phyloP scores from a whole-genome alignment of 306 rosid genomes.

The Fragaria ananassa region DNA sequence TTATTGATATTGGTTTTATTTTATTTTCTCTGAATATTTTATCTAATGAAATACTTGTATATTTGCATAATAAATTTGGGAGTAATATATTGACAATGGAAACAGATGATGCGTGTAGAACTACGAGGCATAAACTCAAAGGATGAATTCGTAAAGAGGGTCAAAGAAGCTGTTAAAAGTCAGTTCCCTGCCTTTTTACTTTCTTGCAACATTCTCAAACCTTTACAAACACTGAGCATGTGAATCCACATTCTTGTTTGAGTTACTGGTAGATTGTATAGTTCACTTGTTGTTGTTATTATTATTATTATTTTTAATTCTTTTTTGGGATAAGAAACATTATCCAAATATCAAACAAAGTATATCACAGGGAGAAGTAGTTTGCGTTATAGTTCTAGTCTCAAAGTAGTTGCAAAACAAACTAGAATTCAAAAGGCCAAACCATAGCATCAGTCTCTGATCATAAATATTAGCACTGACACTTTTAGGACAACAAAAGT shows the following conservation, averaged over 20 bases:
- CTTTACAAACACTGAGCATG: slow-evolving; percentile 1
- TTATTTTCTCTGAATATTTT: not conserved
- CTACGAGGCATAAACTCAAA: slow-evolving; percentile 54
- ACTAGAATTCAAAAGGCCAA: not conserved
- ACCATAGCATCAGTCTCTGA: not conserved
- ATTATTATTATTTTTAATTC: not conserved
- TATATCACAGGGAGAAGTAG: not conserved
- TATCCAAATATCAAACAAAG: not conserved
- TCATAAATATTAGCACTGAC: not conserved
- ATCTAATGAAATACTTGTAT: not conserved
- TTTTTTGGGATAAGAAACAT: not conserved
- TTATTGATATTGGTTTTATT: slow-evolving; percentile 6
- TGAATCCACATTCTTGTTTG: not conserved
- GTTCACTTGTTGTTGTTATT: not conserved
- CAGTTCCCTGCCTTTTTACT: slow-evolving; percentile 25
- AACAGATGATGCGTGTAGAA: slow-evolving; percentile 63
- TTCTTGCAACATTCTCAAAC: slow-evolving; percentile 1
- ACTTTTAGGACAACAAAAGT: not conserved
- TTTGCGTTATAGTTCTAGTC: not conserved
- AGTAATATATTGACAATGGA: slow-evolving; percentile 17
- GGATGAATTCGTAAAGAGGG: slow-evolving; percentile 54
- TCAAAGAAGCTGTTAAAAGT: slow-evolving; percentile 63
- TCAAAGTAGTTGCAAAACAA: not conserved
- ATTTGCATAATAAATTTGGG: not conserved
- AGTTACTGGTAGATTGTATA: not conserved